Evolutionary conservation across 805 yeast genomes (phyloP).

Genomic region (Yarrowia bubula): DNA sequence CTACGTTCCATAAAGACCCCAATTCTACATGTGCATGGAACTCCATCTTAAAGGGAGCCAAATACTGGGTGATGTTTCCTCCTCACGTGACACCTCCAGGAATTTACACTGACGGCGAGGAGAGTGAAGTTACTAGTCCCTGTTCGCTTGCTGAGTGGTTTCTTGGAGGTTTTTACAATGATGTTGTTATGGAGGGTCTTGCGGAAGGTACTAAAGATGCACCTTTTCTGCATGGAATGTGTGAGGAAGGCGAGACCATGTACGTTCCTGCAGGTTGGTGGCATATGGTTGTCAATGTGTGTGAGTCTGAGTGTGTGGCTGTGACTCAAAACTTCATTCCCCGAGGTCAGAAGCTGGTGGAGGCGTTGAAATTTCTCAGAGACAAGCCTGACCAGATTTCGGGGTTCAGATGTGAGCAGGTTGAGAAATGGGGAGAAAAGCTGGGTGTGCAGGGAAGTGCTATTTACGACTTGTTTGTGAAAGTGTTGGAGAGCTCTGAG

Average conservation of each 20-base stretch:
- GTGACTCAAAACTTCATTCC: constrained; percentile 90
- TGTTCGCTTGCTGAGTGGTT: constrained; percentile 94
- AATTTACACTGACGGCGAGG: constrained; percentile 57
- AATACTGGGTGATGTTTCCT: constrained; percentile 88
- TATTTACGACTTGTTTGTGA: constrained; percentile 9
- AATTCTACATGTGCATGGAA: constrained; percentile 92
- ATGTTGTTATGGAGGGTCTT: constrained; percentile 1
- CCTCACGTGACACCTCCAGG: constrained; percentile 88
- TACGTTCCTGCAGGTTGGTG: constrained; percentile 97
- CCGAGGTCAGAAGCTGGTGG: constrained; percentile 50
- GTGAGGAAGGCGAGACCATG: constrained; percentile 79
- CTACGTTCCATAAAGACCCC: constrained; percentile 92
- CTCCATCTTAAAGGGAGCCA: constrained; percentile 67
- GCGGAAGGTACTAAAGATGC: background rate
- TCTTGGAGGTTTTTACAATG: constrained; percentile 64
- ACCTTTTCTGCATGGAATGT: constrained; percentile 62
- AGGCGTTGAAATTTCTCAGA: constrained; percentile 65
- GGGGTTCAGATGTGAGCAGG: constrained; percentile 57
- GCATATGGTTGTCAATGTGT: constrained; percentile 85
- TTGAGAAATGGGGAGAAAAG: background rate
- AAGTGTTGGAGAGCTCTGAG: background rate
- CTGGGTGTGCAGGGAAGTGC: background rate
- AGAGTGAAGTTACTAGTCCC: constrained; percentile 87
- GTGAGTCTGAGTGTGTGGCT: constrained; percentile 57
- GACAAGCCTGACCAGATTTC: constrained; percentile 68